Conservation (phyloP, 1,139 yeast species). For the Candida sp. region DNA sequence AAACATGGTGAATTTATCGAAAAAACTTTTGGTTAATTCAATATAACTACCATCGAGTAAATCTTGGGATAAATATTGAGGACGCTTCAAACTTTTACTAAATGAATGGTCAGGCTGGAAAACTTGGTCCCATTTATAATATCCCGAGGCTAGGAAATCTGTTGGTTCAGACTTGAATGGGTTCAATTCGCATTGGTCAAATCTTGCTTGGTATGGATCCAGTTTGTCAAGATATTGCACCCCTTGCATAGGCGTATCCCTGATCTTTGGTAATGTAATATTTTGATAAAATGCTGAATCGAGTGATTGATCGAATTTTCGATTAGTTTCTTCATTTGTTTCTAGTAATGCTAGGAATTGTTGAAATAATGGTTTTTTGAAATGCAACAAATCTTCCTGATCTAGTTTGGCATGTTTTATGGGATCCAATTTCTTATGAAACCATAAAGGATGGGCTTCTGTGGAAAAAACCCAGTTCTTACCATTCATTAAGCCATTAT, state of each 20-base stretch:
- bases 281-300: slow-evolving; percentile 13
- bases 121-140: slow-evolving; percentile 33
- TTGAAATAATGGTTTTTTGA: slow-evolving; percentile 8
- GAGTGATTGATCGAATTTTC: slow-evolving; percentile 1
- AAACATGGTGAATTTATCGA: slow-evolving; percentile 25
- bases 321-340: slow-evolving; percentile 1
- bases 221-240: slow-evolving; percentile 11
- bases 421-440: slow-evolving; percentile 20
- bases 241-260: slow-evolving; percentile 12
- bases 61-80: slow-evolving; percentile 23
- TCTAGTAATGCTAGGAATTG: slow-evolving; percentile 7
- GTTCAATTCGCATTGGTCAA: slow-evolving; percentile 29
- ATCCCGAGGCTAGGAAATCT: slow-evolving; percentile 25
- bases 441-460: slow-evolving; percentile 93
- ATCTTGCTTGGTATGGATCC: slow-evolving; percentile 18
- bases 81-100: slow-evolving; percentile 30
- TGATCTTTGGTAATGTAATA: slow-evolving; percentile 13
- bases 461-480: slow-evolving; percentile 79
- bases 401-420: not conserved
- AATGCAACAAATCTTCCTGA: slow-evolving; percentile 4
- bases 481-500: slow-evolving; percentile 22
- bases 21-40: slow-evolving; percentile 29
- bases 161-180: slow-evolving; percentile 17
- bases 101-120: slow-evolving; percentile 40
- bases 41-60: slow-evolving; percentile 23